phyloP scores from a whole-genome alignment of 1,284 basidiomycete genomes.

The Malassezia caprae region DNA sequence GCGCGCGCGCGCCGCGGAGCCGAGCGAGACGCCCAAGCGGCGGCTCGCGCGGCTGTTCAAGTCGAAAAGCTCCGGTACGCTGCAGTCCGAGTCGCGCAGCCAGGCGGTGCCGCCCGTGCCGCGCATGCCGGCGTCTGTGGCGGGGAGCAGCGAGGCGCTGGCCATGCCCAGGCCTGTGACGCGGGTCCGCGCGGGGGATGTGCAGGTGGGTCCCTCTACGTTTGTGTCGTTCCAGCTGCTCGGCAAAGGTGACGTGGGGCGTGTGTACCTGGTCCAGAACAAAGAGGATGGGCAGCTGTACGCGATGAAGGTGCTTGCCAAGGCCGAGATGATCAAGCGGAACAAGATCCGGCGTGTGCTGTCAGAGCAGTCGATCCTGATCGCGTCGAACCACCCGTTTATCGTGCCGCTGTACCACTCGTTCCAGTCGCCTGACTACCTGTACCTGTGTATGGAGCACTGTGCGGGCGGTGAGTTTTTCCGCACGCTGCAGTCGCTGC shows the following conservation, averaged over 20 bases:
- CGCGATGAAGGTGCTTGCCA: conserved; percentile 48
- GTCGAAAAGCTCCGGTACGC: conserved; percentile 13
- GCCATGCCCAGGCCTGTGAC: neutral
- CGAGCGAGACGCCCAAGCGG: neutral
- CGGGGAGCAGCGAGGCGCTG: neutral
- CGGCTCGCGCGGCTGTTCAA: conserved; percentile 15
- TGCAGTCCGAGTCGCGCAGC: conserved; percentile 1
- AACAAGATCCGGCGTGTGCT: conserved; percentile 48
- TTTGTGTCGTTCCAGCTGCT: conserved; percentile 47
- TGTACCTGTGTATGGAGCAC: conserved; percentile 55
- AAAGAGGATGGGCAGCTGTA: conserved; percentile 37
- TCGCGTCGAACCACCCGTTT: conserved; percentile 45
- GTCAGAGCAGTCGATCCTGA: conserved; percentile 45
- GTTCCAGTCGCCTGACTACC: conserved; percentile 46
- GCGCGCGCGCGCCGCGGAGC: neutral
- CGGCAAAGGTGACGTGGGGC: conserved; percentile 47
- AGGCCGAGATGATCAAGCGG: conserved; percentile 47
- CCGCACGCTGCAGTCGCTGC: conserved; percentile 68
- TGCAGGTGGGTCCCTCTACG: conserved; percentile 40
- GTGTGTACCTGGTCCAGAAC: conserved; percentile 44
- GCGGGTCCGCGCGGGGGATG: conserved; percentile 67
- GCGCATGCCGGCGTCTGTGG: neutral
- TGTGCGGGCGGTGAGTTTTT: conserved; percentile 99
- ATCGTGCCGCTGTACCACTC: conserved; percentile 47
- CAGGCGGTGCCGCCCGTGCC: conserved; percentile 1